phyloP scores from a whole-genome alignment of 208 protist genomes.

The Novymonas esmeraldas region DNA sequence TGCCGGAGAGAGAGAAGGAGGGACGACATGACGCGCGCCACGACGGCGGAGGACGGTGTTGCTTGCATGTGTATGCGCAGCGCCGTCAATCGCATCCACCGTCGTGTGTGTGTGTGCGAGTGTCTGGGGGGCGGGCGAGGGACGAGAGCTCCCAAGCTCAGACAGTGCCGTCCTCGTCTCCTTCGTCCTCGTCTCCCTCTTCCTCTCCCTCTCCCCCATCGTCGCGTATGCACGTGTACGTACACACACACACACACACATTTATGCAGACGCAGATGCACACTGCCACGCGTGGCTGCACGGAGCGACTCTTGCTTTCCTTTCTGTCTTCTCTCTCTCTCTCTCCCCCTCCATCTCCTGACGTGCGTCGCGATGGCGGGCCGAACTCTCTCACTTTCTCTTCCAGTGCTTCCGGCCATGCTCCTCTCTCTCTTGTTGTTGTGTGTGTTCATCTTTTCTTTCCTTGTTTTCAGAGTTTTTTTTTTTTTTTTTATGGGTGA shows the following conservation, averaged over 20 bases:
- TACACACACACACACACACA: not conserved
- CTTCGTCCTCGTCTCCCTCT: not conserved
- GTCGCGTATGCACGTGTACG: not conserved
- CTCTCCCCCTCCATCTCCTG: not conserved
- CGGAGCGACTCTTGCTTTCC: too few species aligned
- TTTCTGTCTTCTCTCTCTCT: not conserved
- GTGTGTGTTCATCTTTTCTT: not conserved
- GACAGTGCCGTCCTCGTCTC: not conserved
- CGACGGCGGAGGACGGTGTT: not conserved
- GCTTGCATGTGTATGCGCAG: slow-evolving; percentile 29
- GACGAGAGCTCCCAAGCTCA: not conserved
- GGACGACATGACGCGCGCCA: not conserved
- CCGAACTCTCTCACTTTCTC: too few species aligned
- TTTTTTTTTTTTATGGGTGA: not conserved
- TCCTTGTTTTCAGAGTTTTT: not conserved
- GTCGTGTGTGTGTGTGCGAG: slow-evolving; percentile 3
- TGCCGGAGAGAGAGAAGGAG: not conserved
- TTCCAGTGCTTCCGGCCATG: too few species aligned
- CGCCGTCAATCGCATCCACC: not conserved
- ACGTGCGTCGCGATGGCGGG: not conserved
- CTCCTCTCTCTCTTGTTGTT: not conserved
- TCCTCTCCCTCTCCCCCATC: not conserved
- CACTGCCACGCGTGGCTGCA: too few species aligned
- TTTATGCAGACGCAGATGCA: too few species aligned
- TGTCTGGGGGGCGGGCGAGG: not conserved